Evolutionary conservation across 2,329 filamentous ascomycete species (phyloP).

Genomic region (Mycogone perniciosa): DNA sequence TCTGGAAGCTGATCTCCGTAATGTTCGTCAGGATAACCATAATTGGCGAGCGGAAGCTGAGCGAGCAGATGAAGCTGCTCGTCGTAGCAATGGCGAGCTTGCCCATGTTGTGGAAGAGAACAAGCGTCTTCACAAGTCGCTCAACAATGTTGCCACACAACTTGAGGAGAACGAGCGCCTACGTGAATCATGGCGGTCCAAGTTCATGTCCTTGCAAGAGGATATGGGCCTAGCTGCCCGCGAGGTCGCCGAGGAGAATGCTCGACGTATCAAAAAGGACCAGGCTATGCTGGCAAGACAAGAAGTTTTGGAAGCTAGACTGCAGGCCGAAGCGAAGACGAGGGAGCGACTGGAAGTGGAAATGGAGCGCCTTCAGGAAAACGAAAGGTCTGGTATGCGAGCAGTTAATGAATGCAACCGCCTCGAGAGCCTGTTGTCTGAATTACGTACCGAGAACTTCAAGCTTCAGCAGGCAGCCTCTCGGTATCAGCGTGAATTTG

Average conservation of each 20-base stretch:
- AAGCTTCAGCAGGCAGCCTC: conserved; percentile 63
- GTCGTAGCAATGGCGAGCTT: conserved; percentile 44
- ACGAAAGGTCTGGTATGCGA: conserved; percentile 59
- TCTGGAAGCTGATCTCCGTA: conserved; percentile 49
- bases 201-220: conserved; percentile 78
- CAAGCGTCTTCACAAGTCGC: conserved; percentile 65
- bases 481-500: conserved; percentile 72
- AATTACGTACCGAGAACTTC: conserved; percentile 60
- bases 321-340: conserved; percentile 68
- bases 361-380: conserved; percentile 57
- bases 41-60: conserved; percentile 59
- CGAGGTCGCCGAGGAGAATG: conserved; percentile 78
- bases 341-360: conserved; percentile 61
- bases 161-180: conserved; percentile 81
- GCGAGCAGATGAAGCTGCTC: conserved; percentile 46
- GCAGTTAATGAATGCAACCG: conserved; percentile 57
- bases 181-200: conserved; percentile 75
- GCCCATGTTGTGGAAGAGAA: conserved; percentile 50
- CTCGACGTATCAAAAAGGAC: conserved; percentile 70
- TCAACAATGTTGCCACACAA: conserved; percentile 68
- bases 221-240: conserved; percentile 76
- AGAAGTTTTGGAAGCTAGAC: conserved; percentile 69
- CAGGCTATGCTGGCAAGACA: conserved; percentile 72
- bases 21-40: conserved; percentile 50
- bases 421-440: conserved; percentile 48